Percentiles rank a stretch among this genome's conserved stretches.
Evolutionary conservation across 176 grass and related monocot genomes (phyloP).

Genomic region (Carex scoparia): DNA sequence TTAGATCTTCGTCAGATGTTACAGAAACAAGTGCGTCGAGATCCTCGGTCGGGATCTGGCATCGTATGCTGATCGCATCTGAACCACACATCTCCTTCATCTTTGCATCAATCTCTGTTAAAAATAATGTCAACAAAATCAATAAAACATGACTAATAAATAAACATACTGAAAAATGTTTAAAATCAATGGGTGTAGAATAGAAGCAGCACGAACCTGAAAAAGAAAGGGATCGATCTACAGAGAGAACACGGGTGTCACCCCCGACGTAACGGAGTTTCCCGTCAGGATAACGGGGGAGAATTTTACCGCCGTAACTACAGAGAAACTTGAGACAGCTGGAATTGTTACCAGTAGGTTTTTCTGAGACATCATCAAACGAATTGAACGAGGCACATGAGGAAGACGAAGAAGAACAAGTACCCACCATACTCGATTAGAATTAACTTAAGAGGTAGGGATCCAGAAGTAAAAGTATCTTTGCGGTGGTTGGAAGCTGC

Average conservation of each 20-base stretch:
- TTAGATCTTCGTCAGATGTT: constrained; percentile 56
- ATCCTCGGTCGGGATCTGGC: constrained; percentile 82
- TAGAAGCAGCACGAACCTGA: constrained; percentile 24
- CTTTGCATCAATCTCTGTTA: constrained; percentile 57
- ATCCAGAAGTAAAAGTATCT: neutral
- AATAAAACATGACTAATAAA: neutral
- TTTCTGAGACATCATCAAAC: constrained; percentile 15
- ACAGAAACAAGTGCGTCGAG: constrained; percentile 78
- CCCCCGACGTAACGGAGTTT: constrained; percentile 78
- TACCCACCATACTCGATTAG: constrained; percentile 3
- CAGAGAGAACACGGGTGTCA: constrained; percentile 61
- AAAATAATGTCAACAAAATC: neutral
- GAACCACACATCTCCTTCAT: constrained; percentile 56
- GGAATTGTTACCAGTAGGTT: neutral
- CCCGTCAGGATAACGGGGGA: constrained; percentile 59
- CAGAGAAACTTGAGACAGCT: constrained; percentile 59
- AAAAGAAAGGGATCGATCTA: constrained; percentile 43
- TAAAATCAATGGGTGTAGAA: neutral
- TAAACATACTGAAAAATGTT: neutral
- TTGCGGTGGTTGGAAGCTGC: neutral
- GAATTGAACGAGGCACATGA: constrained; percentile 18
- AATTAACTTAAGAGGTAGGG: neutral
- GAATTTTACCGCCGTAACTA: constrained; percentile 76
- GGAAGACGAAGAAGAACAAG: constrained; percentile 4
- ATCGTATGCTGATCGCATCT: constrained; percentile 41